These are phyloP conservation scores for Mycena floridula DNA, from an alignment of 768 basidiomycete genomes.

Conservation along the genomic window DNA sequence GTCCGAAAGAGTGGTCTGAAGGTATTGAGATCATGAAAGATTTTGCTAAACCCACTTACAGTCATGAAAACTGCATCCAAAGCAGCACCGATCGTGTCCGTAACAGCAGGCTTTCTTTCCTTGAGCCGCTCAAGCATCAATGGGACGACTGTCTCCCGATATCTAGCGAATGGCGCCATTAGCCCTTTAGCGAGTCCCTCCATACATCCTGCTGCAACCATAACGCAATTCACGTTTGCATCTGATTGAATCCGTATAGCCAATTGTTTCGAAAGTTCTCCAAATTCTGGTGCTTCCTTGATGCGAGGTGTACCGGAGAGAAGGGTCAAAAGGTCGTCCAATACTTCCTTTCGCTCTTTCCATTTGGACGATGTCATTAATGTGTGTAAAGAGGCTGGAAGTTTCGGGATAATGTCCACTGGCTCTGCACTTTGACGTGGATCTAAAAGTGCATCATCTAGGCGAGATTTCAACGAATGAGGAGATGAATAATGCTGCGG, in stretches of 20 bases:
- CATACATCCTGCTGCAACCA: conserved; percentile 77
- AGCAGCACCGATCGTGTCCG: conserved; percentile 81
- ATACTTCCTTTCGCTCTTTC: conserved; percentile 93
- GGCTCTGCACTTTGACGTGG: conserved; percentile 77
- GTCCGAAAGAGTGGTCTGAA: conserved; percentile 72
- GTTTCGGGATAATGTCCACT: conserved; percentile 68
- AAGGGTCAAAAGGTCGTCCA: conserved; percentile 75
- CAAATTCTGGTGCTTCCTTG: conserved; percentile 73
- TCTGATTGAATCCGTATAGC: conserved; percentile 81
- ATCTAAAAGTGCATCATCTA: conserved; percentile 58
- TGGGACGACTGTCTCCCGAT: conserved; percentile 65
- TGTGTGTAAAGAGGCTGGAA: conserved; percentile 71
- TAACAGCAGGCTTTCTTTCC: conserved; percentile 87
- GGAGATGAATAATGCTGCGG: conserved; percentile 5
- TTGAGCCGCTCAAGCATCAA: conserved; percentile 86
- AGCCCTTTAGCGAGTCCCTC: conserved; percentile 84
- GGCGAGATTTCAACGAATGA: conserved; percentile 4
- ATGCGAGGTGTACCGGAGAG: conserved; percentile 69
- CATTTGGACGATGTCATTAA: conserved; percentile 88
- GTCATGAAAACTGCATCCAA: conserved; percentile 85
- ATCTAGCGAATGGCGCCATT: conserved; percentile 65
- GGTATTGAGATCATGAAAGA: conserved; percentile 5
- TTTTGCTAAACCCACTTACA: conserved; percentile 41
- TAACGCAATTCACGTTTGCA: conserved; percentile 94
- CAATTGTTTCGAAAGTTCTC: conserved; percentile 69